Evolutionary conservation across 1,139 yeast genomes (phyloP).

Genomic region (Chernovozyma sophiae-reginae): DNA sequence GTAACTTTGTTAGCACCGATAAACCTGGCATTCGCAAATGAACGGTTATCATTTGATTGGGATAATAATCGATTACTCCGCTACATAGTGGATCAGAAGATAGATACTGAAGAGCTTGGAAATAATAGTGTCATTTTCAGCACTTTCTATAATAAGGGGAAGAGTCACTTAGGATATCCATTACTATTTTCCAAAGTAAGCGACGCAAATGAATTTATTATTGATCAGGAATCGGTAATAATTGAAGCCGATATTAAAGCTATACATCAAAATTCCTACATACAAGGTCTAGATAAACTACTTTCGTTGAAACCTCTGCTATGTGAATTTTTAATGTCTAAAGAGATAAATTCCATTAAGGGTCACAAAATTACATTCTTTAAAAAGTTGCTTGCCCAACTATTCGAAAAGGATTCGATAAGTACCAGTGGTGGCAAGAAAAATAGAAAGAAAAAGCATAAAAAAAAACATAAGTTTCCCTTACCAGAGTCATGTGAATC

Average conservation of each 20-base stretch:
- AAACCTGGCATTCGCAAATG: constrained; percentile 65
- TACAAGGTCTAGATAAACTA: constrained; percentile 65
- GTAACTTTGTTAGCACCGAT: constrained; percentile 83
- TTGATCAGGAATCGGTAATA: constrained; percentile 51
- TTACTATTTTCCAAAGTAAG: constrained; percentile 28
- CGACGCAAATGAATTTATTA: constrained; percentile 26
- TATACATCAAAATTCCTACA: constrained; percentile 62
- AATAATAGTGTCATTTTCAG: constrained; percentile 25
- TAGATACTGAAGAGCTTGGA: constrained; percentile 32
- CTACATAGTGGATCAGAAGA: constrained; percentile 32
- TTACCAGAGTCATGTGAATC: constrained; percentile 26
- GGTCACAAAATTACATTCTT: constrained; percentile 24
- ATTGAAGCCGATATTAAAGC: constrained; percentile 66
- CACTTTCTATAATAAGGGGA: constrained; percentile 21
- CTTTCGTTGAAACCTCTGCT: constrained; percentile 41
- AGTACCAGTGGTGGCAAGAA: constrained; percentile 4
- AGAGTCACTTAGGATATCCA: constrained; percentile 19
- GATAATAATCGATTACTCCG: constrained; percentile 25
- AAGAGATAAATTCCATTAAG: constrained; percentile 10
- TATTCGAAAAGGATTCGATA: constrained; percentile 16
- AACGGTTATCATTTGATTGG: constrained; percentile 9
- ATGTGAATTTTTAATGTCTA: constrained; percentile 34
- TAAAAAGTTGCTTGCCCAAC: constrained; percentile 28
- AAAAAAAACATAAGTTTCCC: constrained; percentile 7
- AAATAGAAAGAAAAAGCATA: constrained; percentile 11